Base-by-base conservation (phyloP, 2,329 filamentous ascomycete species). In the Xylariaceae sp. region DNA sequence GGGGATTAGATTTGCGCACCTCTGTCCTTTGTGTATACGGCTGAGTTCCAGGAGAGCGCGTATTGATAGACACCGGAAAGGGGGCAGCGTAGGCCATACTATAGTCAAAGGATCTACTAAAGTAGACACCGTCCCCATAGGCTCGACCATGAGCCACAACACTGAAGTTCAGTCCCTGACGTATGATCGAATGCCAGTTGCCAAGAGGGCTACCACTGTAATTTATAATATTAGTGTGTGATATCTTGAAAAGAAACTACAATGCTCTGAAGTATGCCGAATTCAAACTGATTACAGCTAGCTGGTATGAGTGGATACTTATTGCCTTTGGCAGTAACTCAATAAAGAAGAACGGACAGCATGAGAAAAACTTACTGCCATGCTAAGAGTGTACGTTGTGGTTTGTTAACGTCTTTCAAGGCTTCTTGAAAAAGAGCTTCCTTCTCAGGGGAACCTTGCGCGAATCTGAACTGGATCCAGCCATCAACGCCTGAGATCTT, bases 181-280 rank as follows among this genome's bases (percentile, higher is more conserved):
- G 84, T 58, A 96, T 84, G 63, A 97, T 96, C 63, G 87, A 89
- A 70, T 97, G 92, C 92, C 92, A 96, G 64, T 96, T 96, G 3
- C 70, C 60, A 3, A 96, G 59, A 0, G 74, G 69, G 64, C 90
- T 95, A 5, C 92, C 92, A 69, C 53, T 58, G 36, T 45, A 11
- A 47, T 20, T 18, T 3, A 20, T 10, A 20, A 6, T 33, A 36
- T 58, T 10, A 58, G 43, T 20, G 7, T 33, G 35, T n/a, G 5
- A 11, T 7, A 26, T n/a, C 43, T 29, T 16, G 4, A 37, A 21
- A 30, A 16, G 3, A 27, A 9, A 7, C n/a, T n/a, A n/a, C n/a
- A n/a, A n/a, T n/a, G n/a, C n/a, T n/a, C n/a, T n/a, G n/a, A n/a
- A n/a, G n/a, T n/a, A n/a, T n/a, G n/a, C n/a, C n/a, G n/a, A n/a